Evolutionary conservation across 192 early-diverging fungal species (phyloP), one percentile per base, ranked within the genome.

Genomic region (Dissophora ornata): DNA sequence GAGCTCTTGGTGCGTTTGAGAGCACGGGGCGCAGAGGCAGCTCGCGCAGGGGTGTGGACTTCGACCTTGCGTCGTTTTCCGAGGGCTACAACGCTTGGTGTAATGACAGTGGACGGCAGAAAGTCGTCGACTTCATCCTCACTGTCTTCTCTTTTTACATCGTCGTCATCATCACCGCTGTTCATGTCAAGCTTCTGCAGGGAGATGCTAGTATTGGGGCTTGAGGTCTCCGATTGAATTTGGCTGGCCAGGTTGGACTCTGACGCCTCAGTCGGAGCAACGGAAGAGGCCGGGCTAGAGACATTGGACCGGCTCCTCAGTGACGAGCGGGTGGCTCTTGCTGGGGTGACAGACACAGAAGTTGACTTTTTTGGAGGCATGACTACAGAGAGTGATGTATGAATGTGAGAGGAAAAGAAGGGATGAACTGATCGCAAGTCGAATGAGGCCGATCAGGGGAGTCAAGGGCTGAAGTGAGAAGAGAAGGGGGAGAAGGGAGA

Each of bases 311-410:
- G 62, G 28, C 48, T 54, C 36, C 57, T 62, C 28, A 38, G 33
- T 12, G 67, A 42, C 21, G 62, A 28, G 41, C 71, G 62, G 13
- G 49, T 61, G 18, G 51, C 16, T 22, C 63, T 58, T 2, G 57
- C 15, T 13, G 49, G 34, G 36, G 13, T 6, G 36, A 13, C 36
- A 13, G 47, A n/a, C n/a, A 12, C 46, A 25, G 47, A 28, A 19
- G 33, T 45, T 19, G 52, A n/a, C 64, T 67, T 77, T 56, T 77
- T 77, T 33, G 73, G 73, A 11, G 73, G 64, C 73, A 77, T 77
- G 4, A 38, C 4, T 6, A 26, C 25, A 18, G 21, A 25, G 42
- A 50, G 33, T 50, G 45, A 41, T 34, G 32, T 33, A 41, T 25
- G 46, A 11, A 38, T 22, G 45, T 47, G 29, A 44, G 38, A n/a